Conservation (phyloP, 177 flowering plant species). For the Tripterygium wilfordii region DNA sequence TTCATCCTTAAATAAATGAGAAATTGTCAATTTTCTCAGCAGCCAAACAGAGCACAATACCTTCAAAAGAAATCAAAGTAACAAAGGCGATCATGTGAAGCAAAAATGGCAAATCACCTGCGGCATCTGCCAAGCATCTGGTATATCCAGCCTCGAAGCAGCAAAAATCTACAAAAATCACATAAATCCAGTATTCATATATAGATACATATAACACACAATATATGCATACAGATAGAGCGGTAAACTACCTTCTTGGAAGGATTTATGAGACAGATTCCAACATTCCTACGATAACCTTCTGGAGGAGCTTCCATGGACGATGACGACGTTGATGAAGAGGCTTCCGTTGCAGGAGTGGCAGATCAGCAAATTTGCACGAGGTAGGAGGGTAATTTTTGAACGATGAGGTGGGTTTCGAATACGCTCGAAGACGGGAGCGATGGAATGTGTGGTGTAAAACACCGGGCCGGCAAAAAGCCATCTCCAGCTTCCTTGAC, state of each 20-base stretch:
- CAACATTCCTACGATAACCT: conserved; percentile 80
- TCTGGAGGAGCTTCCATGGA: conserved; percentile 74
- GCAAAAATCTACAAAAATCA: conserved; percentile 62
- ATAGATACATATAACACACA: neutral
- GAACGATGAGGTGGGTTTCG: neutral
- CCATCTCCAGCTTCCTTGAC: neutral
- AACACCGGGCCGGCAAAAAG: neutral
- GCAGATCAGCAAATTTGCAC: neutral
- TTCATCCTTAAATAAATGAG: too few species aligned
- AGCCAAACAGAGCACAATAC: too few species aligned
- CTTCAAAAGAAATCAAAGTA: too few species aligned
- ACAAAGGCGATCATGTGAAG: neutral
- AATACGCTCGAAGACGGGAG: neutral
- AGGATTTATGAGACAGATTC: conserved; percentile 69
- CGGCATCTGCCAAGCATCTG: conserved; percentile 89
- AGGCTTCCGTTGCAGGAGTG: neutral
- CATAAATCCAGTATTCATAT: too few species aligned
- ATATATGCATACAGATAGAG: neutral
- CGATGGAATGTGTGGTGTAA: neutral
- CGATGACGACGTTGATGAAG: conserved; percentile 26
- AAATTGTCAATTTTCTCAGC: too few species aligned
- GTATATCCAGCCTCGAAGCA: conserved; percentile 77
- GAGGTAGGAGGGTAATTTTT: neutral
- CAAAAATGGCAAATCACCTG: conserved; percentile 48
- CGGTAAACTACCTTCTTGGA: conserved; percentile 58